phyloP scores from a whole-genome alignment of 139 green algal genomes.

The Ettlia oleoabundans region DNA sequence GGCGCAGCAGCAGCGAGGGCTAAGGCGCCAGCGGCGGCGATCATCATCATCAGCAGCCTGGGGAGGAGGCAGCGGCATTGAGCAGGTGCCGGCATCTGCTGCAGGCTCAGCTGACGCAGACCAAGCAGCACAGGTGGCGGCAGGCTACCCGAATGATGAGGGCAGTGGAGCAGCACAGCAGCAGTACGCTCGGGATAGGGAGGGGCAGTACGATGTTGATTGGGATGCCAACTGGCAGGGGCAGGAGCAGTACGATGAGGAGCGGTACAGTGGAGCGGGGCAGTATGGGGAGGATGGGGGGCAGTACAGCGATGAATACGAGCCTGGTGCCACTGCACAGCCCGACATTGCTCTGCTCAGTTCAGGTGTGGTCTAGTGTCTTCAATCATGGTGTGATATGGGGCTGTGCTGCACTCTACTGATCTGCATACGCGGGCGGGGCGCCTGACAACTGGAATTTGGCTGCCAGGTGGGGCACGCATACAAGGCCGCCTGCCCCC shows the following conservation, averaged over 20 bases:
- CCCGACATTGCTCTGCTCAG: constrained; percentile 46
- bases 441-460: no score
- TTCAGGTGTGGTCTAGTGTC: neutral
- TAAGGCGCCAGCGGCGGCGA: neutral
- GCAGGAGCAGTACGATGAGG: neutral
- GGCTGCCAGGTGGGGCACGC: no score
- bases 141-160: neutral
- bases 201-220: neutral
- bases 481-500: neutral
- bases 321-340: neutral
- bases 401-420: no score
- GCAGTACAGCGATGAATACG: neutral
- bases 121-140: neutral
- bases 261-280: neutral
- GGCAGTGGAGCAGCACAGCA: neutral
- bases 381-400: no score
- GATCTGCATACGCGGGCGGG: no score
- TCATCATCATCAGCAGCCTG: neutral
- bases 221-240: neutral
- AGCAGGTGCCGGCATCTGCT: neutral
- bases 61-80: neutral
- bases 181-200: neutral
- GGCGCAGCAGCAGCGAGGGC: constrained; percentile 5
- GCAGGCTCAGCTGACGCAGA: neutral
- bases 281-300: neutral